These are phyloP conservation scores for Beauveria brongniartii DNA, from an alignment of 2,329 filamentous ascomycete genomes.

Conservation along the genomic window DNA sequence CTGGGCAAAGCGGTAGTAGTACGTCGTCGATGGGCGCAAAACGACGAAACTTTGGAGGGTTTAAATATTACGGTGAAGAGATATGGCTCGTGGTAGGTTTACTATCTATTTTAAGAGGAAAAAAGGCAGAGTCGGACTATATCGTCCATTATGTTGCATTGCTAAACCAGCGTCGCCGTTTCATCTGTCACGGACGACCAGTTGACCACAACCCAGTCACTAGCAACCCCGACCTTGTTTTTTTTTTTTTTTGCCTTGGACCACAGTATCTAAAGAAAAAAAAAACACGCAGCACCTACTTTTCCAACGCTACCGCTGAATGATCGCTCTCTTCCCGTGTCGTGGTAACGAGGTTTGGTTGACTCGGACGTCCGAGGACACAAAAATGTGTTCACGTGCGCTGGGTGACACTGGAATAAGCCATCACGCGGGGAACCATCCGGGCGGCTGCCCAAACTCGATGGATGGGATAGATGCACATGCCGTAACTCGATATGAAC, in stretches of 20 bases:
- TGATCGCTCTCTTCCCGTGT: background rate
- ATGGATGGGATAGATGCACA: background rate
- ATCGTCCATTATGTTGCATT: background rate
- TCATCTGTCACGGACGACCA: too few species aligned
- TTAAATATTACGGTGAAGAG: background rate
- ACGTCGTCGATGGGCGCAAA: too few species aligned
- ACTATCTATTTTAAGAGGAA: background rate
- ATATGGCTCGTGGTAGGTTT: background rate
- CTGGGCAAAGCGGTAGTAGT: too few species aligned
- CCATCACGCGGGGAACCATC: conserved; percentile 1
- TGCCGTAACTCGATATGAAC: too few species aligned
- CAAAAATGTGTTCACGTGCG: background rate
- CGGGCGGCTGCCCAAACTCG: background rate
- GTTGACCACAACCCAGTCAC: background rate
- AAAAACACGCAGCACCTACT: background rate
- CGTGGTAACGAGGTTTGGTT: background rate
- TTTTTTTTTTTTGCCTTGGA: background rate
- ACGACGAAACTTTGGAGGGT: too few species aligned
- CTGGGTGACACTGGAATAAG: background rate
- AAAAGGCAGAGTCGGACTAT: background rate
- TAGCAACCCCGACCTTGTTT: background rate
- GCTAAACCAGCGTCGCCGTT: background rate
- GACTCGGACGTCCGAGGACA: background rate
- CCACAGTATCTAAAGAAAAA: too few species aligned
- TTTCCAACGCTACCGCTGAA: background rate